Conservation (phyloP, 768 basidiomycete genomes). For the Lentinus tigrinus region DNA sequence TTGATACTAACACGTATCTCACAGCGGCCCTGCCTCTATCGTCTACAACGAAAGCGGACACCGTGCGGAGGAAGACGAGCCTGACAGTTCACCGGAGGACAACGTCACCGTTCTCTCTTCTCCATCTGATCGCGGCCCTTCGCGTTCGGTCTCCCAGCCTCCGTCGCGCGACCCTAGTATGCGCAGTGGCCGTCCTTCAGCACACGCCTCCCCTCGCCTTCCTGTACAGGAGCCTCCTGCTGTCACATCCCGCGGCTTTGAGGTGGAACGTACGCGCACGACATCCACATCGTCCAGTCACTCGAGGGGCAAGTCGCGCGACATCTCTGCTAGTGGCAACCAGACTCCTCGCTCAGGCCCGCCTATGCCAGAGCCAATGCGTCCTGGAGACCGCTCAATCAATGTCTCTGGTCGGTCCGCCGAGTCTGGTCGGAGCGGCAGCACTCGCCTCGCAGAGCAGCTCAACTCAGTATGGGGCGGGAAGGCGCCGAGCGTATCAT, state of each 20-base stretch:
- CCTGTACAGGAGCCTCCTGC: conserved; percentile 4
- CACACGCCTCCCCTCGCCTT: conserved; percentile 27
- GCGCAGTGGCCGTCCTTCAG: conserved; percentile 27
- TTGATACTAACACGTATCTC: conserved; percentile 8
- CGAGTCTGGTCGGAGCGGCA: conserved; percentile 33
- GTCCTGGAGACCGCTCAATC: conserved; percentile 32
- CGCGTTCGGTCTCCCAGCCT: conserved; percentile 52
- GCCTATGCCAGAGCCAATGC: conserved; percentile 27
- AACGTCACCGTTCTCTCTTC: conserved; percentile 41
- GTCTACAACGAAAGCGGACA: conserved; percentile 80
- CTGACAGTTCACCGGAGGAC: conserved; percentile 64
- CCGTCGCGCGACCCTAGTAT: conserved; percentile 46
- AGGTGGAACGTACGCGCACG: conserved; percentile 15
- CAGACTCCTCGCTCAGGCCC: conserved; percentile 22
- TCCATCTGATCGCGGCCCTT: conserved; percentile 41
- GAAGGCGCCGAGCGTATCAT: conserved; percentile 1
- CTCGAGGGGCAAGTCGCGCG: conserved; percentile 28
- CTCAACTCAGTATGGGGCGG: conserved; percentile 51
- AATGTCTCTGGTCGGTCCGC: conserved; percentile 31
- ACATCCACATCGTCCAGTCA: conserved; percentile 16
- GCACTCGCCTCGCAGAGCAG: conserved; percentile 39
- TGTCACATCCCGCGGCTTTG: conserved; percentile 9
- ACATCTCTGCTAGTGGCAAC: conserved; percentile 11
- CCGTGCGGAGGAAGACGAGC: conserved; percentile 72
- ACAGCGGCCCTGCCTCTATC: conserved; percentile 75